These are phyloP conservation scores for Neopestalotiopsis sp. DNA, from an alignment of 2,329 filamentous ascomycete species.

Conservation along the genomic window DNA sequence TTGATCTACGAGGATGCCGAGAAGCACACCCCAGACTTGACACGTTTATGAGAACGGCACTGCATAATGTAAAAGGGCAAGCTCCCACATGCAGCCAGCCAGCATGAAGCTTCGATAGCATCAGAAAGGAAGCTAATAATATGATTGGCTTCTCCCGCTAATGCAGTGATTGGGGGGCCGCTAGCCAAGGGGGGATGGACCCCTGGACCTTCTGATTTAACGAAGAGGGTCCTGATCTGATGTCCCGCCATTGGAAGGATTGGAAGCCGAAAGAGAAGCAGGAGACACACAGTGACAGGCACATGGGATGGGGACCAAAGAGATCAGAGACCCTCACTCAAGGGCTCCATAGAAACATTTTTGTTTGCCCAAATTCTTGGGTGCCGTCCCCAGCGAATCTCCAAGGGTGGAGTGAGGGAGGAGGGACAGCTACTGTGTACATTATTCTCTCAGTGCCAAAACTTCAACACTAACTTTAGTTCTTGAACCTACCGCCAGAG, in stretches of 20 bases:
- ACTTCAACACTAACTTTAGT: neutral
- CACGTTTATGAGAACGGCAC: constrained; percentile 10
- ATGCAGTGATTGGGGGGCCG: constrained; percentile 4
- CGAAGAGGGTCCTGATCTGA: neutral
- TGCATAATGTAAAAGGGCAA: constrained; percentile 7
- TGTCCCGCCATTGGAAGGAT: neutral
- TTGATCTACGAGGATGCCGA: constrained; percentile 8
- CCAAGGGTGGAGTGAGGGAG: constrained; percentile 2
- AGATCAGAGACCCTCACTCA: neutral
- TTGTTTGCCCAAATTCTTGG: constrained; percentile 1
- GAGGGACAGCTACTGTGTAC: neutral
- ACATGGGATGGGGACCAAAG: neutral
- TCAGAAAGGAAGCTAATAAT: neutral
- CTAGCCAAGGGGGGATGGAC: neutral
- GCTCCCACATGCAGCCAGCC: neutral
- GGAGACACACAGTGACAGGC: neutral
- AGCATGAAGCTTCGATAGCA: constrained; percentile 12
- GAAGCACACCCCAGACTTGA: constrained; percentile 11
- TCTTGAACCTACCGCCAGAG: neutral
- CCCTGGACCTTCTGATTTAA: neutral
- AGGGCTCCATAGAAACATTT: constrained; percentile 11
- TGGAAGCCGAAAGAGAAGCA: neutral
- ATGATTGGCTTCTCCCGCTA: constrained; percentile 3
- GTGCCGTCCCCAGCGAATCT: neutral
- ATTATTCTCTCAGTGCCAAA: neutral